Evolutionary conservation across 73 alveolate species (phyloP), one percentile per base, ranked within the genome.

Genomic region (Paramecium octaurelia): DNA sequence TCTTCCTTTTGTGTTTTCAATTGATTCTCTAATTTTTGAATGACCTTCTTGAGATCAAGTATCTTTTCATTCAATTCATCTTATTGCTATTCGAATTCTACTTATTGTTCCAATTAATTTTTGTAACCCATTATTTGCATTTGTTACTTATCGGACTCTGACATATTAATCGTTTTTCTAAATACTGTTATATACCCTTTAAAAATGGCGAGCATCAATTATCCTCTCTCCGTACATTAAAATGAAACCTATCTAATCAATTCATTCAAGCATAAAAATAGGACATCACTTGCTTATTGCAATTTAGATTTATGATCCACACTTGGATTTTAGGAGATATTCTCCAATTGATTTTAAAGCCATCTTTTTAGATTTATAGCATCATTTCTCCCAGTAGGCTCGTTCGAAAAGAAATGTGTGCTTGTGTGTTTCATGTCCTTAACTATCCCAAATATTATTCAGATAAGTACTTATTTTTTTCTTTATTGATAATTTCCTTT

Each of bases 381-480:
- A 80, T 80, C 91, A 31, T 23, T 27, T 48, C 91, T 80, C n/a
- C 91, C 91, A 20, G 91, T 24, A 21, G 91, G 91, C 48, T 80
- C 91, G 46, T 35, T 80, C 16, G 91, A 80, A 24, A 80, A 80
- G 57, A 80, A 80, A 35, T 40, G 76, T 11, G 91, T 34, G 18
- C 73, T 80, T 9, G 57, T 24, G 12, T 42, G 43, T 46, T 80
- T 80, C 38, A 80, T 24, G n/a, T 80, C 91, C 29, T 48, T 20
- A 80, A 80, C 57, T 23, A 48, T 46, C 73, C 69, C 29, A 54
- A 54, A 54, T 54, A 54, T 54, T 54, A 54, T 54, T 16, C 69
- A 54, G 29, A 54, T 54, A n/a, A n/a, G 31, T 54, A 54, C 69
- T 18, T 54, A 54, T 54, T 54, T 44, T 21, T 46, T 48, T 80